Conservation (phyloP, 2,329 filamentous ascomycete species). For the Fusarium cicatricum region DNA sequence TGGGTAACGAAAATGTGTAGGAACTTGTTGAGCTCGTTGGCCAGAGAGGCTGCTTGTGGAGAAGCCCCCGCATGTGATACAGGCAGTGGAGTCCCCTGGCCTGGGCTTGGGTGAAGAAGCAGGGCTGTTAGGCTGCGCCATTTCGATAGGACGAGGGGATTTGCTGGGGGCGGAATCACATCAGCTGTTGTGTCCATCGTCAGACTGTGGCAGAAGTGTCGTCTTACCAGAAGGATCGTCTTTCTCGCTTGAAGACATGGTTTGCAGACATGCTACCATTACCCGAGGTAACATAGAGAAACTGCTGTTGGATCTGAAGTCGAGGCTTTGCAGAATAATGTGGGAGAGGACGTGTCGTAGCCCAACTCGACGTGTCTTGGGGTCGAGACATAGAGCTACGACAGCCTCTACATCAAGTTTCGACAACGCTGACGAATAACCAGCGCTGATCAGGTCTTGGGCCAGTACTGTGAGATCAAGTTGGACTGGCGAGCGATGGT, state of each 20-base stretch:
- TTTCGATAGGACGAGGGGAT: conserved; percentile 47
- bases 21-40: conserved; percentile 46
- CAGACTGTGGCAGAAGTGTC: no score
- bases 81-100: conserved; percentile 47
- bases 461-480: conserved; percentile 30
- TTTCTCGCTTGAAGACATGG: conserved; percentile 41
- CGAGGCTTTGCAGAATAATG: conserved; percentile 48
- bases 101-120: conserved; percentile 51
- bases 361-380: conserved; percentile 43
- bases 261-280: conserved; percentile 43
- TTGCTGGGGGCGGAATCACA: conserved; percentile 2
- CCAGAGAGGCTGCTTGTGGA: conserved; percentile 45
- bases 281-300: conserved; percentile 50
- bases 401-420: conserved; percentile 29
- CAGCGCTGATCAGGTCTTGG: conserved; percentile 38
- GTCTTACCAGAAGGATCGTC: conserved; percentile 45
- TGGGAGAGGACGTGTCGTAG: conserved; percentile 51
- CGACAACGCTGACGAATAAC: conserved; percentile 32
- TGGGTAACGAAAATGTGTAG: conserved; percentile 45
- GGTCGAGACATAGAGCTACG: conserved; percentile 44
- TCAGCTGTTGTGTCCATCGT: neutral
- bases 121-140: conserved; percentile 56
- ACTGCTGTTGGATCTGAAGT: conserved; percentile 37
- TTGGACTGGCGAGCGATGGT: conserved; percentile 43
- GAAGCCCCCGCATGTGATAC: conserved; percentile 42